Evolutionary conservation across 352 stramenopile species (phyloP), one percentile per base, ranked within the genome.

Genomic region (Phytophthora aleatoria): DNA sequence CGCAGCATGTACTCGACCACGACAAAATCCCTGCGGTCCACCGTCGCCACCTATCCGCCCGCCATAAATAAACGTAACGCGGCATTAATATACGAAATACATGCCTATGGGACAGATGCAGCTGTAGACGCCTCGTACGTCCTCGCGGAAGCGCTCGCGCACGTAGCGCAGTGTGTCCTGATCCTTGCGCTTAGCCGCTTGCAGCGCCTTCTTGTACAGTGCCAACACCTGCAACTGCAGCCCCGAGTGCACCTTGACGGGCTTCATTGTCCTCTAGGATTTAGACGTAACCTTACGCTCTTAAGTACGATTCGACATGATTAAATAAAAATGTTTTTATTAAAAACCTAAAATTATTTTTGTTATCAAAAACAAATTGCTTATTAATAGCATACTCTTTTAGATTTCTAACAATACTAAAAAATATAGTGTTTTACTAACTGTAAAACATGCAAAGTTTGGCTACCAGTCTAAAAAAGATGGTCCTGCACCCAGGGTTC

Each of bases 1-100:
- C 87, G 87, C 57, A 95, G 65, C 73, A 95, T 76, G 47, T 94
- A 83, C 77, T 95, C 87, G 57, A 95, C 94, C 61, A 90, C 71
- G 8, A 75, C 69, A 65, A 95, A 95, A 69, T 94, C 81, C 61
- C 79, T 89, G 36, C 85, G 79, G 7, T 80, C 70, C 26, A 94
- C 83, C 3, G 77, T 78, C 0, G 45, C 42, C 13, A 72, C 87
- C 79, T 94, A 35, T 15, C 7, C 42, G 27, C 16, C 11, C 20
- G 33, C 1, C 24, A 42, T 2, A 43, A 33, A 20, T 11, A 43
- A 28, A 61, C 3, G 28, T 11, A 31, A 20, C n/a, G 15, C 7
- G n/a, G 38, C 24, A 45, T 20, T 54, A 39, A 28, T 57, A 56
- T 42, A 44, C 16, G 45, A 24, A 8, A 48, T 5, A 8, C n/a